Percentiles rank a stretch among this genome's conserved stretches.
Evolutionary conservation across 2,329 filamentous ascomycete genomes (phyloP).

Genomic region (Calonectria hawksworthii): DNA sequence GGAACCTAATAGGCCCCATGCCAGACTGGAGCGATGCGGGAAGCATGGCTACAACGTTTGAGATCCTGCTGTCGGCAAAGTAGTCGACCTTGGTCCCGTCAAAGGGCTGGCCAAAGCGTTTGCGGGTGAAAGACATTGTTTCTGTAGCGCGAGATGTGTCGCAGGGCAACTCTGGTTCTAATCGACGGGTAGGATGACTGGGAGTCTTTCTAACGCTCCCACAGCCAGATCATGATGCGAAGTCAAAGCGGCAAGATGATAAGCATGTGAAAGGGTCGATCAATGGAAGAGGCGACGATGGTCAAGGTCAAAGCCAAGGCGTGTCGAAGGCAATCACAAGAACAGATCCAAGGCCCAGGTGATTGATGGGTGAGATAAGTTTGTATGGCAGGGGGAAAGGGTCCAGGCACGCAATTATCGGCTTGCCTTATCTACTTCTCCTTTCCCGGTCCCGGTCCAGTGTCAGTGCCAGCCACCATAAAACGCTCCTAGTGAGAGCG

Average conservation of each 20-base stretch:
- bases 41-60: constrained; percentile 67
- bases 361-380: constrained; percentile 14
- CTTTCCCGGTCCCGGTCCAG: constrained; percentile 8
- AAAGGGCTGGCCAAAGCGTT: constrained; percentile 39
- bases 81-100: constrained; percentile 50
- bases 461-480: constrained; percentile 14
- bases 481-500: constrained; percentile 22
- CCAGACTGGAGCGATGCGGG: constrained; percentile 66
- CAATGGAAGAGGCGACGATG: constrained; percentile 8
- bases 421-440: constrained; percentile 7
- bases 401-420: constrained; percentile 16
- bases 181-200: neutral
- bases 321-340: constrained; percentile 9
- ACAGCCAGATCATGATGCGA: constrained; percentile 32
- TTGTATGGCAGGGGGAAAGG: neutral
- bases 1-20: constrained; percentile 64
- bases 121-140: constrained; percentile 35
- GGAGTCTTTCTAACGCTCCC: constrained; percentile 2
- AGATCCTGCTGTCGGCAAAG: constrained; percentile 53
- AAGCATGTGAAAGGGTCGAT: constrained; percentile 14
- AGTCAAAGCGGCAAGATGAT: constrained; percentile 3
- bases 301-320: neutral
- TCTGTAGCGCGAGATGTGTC: neutral
- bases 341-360: constrained; percentile 3
- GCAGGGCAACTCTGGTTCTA: neutral